These are phyloP conservation scores for Phytophthora pseudosyringae DNA, from an alignment of 352 stramenopile species.

Conservation along the genomic window DNA sequence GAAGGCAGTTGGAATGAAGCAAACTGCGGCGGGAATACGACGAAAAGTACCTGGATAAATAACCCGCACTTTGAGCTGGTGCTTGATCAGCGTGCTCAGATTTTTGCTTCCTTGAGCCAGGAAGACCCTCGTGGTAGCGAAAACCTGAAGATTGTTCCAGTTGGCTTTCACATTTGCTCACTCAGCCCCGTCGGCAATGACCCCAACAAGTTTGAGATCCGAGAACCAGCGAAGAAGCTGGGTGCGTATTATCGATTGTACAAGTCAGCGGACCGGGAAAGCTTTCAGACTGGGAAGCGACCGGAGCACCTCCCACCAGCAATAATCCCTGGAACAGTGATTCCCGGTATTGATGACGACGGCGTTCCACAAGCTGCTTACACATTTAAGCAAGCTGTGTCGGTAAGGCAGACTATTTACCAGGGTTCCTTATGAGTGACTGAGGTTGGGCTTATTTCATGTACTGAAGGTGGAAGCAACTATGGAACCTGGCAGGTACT, in stretches of 20 bases:
- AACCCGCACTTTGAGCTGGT: slow-evolving; percentile 86
- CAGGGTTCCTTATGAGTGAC: no score
- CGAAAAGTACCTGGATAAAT: slow-evolving; percentile 87
- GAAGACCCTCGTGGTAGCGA: slow-evolving; percentile 79
- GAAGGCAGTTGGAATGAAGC: slow-evolving; percentile 81
- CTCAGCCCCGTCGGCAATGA: slow-evolving; percentile 39
- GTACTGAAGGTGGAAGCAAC: slow-evolving; percentile 61
- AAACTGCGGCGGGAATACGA: slow-evolving; percentile 82
- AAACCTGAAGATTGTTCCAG: slow-evolving; percentile 77
- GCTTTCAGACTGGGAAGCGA: slow-evolving; percentile 65
- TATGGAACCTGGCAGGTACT: slow-evolving; percentile 80
- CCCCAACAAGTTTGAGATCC: slow-evolving; percentile 60
- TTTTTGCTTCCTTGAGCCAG: slow-evolving; percentile 84
- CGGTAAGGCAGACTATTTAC: slow-evolving; percentile 38
- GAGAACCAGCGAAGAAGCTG: slow-evolving; percentile 62
- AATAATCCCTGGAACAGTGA: slow-evolving; percentile 80
- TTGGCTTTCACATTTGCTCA: slow-evolving; percentile 86
- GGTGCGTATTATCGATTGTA: slow-evolving; percentile 79
- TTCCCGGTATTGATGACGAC: slow-evolving; percentile 68
- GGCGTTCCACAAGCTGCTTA: slow-evolving; percentile 77
- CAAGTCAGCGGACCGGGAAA: slow-evolving; percentile 61
- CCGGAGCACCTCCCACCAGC: slow-evolving; percentile 60
- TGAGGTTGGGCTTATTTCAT: not conserved
- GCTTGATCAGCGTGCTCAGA: slow-evolving; percentile 60
- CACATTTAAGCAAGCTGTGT: slow-evolving; percentile 86